Evolutionary conservation across 2,329 filamentous ascomycete species (phyloP), one percentile per base, ranked within the genome.

Genomic region (Calonectria naviculata): DNA sequence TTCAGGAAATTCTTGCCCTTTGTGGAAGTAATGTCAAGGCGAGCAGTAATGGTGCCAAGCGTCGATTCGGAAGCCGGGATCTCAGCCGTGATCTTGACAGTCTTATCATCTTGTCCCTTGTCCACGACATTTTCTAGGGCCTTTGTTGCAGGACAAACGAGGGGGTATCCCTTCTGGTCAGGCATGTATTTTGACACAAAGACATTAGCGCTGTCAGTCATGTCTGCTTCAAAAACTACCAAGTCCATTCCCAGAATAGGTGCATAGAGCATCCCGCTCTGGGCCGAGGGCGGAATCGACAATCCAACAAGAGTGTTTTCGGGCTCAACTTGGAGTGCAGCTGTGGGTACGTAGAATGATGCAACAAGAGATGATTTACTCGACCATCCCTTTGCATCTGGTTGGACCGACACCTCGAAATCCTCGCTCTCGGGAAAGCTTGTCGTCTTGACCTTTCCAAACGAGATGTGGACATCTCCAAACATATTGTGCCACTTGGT

Each of bases 291-390:
- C 8, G 79, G 72, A 2, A 85, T 68, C 26, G 71, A 76, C 9
- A 87, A 70, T 6, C 81, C 80, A 19, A 86, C 77, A 10, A 75
- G 65, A 1, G 78, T 74, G 5, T 76, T 78, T 36, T 76, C 74
- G 6, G 80, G 80, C 42, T 84, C 81, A 6, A 79, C 66, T 47
- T 83, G 81, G 0, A 87, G 75, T 1, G 78, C 70, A 4, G 76
- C 74, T 1, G 84, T 78, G 3, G 85, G 81, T 5, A 84, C 82
- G 28, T 84, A 82, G 74, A 86, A 87, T 0, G 84, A 84, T 3
- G 80, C 83, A 49, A 87, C 68, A 21, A 88, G 74, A 1, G 84
- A 74, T 6, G 84, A 82, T 0, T 76, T 71, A 10, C 85, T 84
- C 0, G 74, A 69, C 84, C 83, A 86, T 17, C 81, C 81, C 19